Conservation (phyloP, 176 grass and related monocot genomes). For the Eleusine coracana region DNA sequence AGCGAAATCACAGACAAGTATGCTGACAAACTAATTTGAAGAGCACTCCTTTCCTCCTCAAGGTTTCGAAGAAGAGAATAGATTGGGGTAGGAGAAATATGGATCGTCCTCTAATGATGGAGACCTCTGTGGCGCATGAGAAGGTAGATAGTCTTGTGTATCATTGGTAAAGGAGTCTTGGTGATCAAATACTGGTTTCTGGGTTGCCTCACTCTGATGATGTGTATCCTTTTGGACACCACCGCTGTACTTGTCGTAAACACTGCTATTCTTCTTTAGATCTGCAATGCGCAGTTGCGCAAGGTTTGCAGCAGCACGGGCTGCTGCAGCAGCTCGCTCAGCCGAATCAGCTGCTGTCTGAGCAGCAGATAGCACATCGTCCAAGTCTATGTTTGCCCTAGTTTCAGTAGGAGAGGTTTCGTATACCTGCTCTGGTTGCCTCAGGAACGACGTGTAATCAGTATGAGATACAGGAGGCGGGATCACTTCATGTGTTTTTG, state of each 20-base stretch:
- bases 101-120: conserved; percentile 81
- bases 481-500: conserved; percentile 45
- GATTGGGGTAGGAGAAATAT: conserved; percentile 85
- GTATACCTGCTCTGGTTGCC: conserved; percentile 32
- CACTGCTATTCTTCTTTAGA: conserved; percentile 52
- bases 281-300: conserved; percentile 70
- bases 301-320: conserved; percentile 84
- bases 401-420: conserved; percentile 17
- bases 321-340: conserved; percentile 70
- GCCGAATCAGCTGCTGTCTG: conserved; percentile 77
- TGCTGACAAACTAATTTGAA: conserved; percentile 11
- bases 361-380: conserved; percentile 73
- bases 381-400: conserved; percentile 58
- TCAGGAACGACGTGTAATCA: conserved; percentile 42
- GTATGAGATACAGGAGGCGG: conserved; percentile 38
- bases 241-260: conserved; percentile 38
- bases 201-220: conserved; percentile 33
- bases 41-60: conserved; percentile 14
- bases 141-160: conserved; percentile 32
- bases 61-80: conserved; percentile 69
- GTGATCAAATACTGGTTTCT: conserved; percentile 60
- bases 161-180: conserved; percentile 69
- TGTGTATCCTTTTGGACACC: conserved; percentile 32
- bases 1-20: conserved; percentile 25
- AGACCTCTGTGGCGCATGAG: conserved; percentile 62